Evolutionary conservation across 2,329 filamentous ascomycete species (phyloP).

Genomic region (Diaporthe nobilis): DNA sequence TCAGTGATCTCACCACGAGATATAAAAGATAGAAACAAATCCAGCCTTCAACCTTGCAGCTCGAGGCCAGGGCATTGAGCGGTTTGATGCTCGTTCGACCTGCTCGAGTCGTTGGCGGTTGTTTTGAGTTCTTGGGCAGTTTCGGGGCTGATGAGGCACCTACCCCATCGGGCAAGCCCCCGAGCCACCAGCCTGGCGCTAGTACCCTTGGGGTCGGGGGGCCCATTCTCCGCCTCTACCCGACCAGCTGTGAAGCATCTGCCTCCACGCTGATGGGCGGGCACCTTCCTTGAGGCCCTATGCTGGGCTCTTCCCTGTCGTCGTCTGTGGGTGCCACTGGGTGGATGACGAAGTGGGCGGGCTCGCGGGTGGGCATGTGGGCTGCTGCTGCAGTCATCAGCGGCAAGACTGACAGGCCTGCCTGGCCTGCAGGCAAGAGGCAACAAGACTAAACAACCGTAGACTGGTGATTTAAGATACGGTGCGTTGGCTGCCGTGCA

Average conservation of each 20-base stretch:
- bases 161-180: slow-evolving; percentile 33
- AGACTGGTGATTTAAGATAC: slow-evolving; percentile 8
- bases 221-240: slow-evolving; percentile 26
- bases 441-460: neutral
- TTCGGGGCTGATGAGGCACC: slow-evolving; percentile 32
- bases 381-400: slow-evolving; percentile 22
- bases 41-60: slow-evolving; percentile 22
- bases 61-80: slow-evolving; percentile 1
- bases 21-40: slow-evolving; percentile 12
- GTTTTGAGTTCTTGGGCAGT: slow-evolving; percentile 18
- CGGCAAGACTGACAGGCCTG: slow-evolving; percentile 23
- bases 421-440: neutral
- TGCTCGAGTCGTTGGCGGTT: slow-evolving; percentile 29
- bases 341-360: slow-evolving; percentile 25
- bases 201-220: slow-evolving; percentile 18
- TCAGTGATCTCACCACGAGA: slow-evolving; percentile 4
- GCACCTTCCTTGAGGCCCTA: slow-evolving; percentile 21
- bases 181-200: slow-evolving; percentile 1
- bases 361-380: slow-evolving; percentile 7
- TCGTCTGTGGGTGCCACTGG: slow-evolving; percentile 17
- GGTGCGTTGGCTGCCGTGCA: slow-evolving; percentile 30
- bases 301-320: slow-evolving; percentile 14
- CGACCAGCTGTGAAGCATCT: neutral
- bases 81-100: slow-evolving; percentile 16
- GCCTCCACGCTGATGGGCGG: slow-evolving; percentile 1